Percentiles rank a stretch among this genome's conserved stretches.
Conservation (phyloP, 805 yeast species). For the Monosporozyma servazzii region DNA sequence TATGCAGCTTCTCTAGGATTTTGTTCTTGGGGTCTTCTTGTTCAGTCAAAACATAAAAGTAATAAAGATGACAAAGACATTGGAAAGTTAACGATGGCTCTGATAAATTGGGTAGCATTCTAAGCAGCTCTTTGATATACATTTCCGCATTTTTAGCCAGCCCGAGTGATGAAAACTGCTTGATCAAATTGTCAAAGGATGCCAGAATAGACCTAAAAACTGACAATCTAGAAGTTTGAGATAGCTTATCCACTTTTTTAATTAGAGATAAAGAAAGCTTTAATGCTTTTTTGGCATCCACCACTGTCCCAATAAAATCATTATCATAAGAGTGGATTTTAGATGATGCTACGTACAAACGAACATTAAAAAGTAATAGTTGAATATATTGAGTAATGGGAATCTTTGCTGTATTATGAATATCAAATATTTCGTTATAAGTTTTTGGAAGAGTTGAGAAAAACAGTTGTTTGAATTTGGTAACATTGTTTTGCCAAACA, state of each 20-base stretch:
- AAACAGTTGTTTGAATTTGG: constrained; percentile 15
- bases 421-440: constrained; percentile 20
- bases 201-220: constrained; percentile 30
- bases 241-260: constrained; percentile 29
- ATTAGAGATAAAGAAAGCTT: constrained; percentile 46
- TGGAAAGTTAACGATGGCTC: constrained; percentile 23
- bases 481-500: constrained; percentile 10
- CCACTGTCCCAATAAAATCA: constrained; percentile 18
- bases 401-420: constrained; percentile 15
- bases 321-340: constrained; percentile 11
- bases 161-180: constrained; percentile 40
- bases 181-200: constrained; percentile 35
- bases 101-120: constrained; percentile 27
- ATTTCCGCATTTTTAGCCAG: constrained; percentile 49
- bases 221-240: constrained; percentile 30
- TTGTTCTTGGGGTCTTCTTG: constrained; percentile 7
- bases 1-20: constrained; percentile 13
- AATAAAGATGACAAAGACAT: constrained; percentile 11
- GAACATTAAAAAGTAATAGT: constrained; percentile 24
- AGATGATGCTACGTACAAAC: constrained; percentile 15
- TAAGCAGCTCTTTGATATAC: constrained; percentile 42
- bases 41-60: constrained; percentile 18
- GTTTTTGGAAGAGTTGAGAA: constrained; percentile 7
- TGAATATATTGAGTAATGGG: constrained; percentile 17
- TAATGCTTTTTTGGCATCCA: constrained; percentile 40